Percentiles rank a stretch among this genome's conserved stretches.
These are phyloP conservation scores for Neoascochyta sp. DNA, from an alignment of 2,329 filamentous ascomycete species.

Conservation along the genomic window DNA sequence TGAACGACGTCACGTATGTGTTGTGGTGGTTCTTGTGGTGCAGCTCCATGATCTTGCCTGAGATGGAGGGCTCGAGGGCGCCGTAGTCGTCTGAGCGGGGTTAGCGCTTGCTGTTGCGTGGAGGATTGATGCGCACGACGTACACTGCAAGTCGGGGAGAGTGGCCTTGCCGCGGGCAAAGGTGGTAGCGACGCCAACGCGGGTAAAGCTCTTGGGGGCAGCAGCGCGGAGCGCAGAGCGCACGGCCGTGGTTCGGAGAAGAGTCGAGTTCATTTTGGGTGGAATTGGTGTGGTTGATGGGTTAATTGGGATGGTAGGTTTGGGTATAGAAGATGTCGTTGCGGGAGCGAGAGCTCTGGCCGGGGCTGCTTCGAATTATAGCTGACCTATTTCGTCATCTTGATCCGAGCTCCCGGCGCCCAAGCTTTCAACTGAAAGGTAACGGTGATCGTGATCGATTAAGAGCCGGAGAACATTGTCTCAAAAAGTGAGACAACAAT, in stretches of 20 bases:
- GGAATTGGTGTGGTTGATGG: constrained; percentile 12
- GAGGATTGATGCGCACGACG: constrained; percentile 18
- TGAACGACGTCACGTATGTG: constrained; percentile 88
- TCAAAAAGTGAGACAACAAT: too few relatives aligned
- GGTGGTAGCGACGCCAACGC: constrained; percentile 65
- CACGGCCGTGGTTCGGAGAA: constrained; percentile 67
- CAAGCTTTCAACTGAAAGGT: too few relatives aligned
- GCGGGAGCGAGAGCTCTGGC: constrained; percentile 8
- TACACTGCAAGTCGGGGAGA: constrained; percentile 82
- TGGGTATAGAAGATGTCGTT: constrained; percentile 3
- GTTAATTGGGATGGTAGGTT: constrained; percentile 19
- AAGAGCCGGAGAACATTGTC: too few relatives aligned
- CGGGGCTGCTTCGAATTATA: constrained; percentile 13
- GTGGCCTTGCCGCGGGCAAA: constrained; percentile 87
- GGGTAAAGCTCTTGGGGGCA: constrained; percentile 57
- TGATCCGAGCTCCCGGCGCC: constrained; percentile 15
- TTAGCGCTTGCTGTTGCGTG: constrained; percentile 4
- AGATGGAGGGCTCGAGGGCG: constrained; percentile 81
- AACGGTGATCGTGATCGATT: too few relatives aligned
- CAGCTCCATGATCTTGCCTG: constrained; percentile 91
- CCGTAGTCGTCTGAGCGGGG: constrained; percentile 77
- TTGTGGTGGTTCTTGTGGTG: constrained; percentile 94
- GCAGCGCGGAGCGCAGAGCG: constrained; percentile 69
- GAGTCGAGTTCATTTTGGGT: constrained; percentile 66
- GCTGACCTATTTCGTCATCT: constrained; percentile 27